A percentile compares a stretch with the other conserved stretches of the same genome.
Evolutionary conservation across 441 rosid genomes (phyloP).

Genomic region (Adansonia madagascariensis): DNA sequence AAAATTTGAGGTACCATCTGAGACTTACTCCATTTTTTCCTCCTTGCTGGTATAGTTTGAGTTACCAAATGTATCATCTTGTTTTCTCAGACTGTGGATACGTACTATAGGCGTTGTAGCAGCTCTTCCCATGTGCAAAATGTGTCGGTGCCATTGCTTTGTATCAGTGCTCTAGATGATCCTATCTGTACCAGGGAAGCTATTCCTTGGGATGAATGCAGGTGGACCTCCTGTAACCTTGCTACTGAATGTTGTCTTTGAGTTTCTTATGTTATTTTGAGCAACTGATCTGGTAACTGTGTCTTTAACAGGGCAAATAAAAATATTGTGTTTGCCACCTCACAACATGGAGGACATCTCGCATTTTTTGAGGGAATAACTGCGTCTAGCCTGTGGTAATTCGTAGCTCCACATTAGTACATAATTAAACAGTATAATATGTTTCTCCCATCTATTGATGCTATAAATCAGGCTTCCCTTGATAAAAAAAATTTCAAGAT

Average conservation of each 20-base stretch:
- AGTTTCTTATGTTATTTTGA: background rate
- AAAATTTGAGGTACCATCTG: constrained; percentile 70
- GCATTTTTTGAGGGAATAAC: constrained; percentile 81
- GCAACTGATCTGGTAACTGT: constrained; percentile 18
- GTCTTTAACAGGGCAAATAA: constrained; percentile 63
- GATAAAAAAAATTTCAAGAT: background rate
- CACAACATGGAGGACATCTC: constrained; percentile 84
- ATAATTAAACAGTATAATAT: background rate
- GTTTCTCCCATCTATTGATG: background rate
- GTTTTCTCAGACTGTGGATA: constrained; percentile 78
- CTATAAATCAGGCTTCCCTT: background rate
- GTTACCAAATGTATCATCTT: constrained; percentile 18
- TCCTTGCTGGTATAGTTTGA: constrained; percentile 23
- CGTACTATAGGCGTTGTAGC: constrained; percentile 79
- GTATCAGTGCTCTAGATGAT: constrained; percentile 88
- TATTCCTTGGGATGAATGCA: constrained; percentile 98
- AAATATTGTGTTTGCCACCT: constrained; percentile 72
- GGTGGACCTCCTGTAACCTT: constrained; percentile 44
- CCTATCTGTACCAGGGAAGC: constrained; percentile 91
- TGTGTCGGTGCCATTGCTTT: constrained; percentile 76
- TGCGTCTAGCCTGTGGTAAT: constrained; percentile 67
- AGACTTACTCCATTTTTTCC: background rate
- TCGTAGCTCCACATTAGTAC: constrained; percentile 22
- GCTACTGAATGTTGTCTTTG: constrained; percentile 8
- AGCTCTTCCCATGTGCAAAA: constrained; percentile 60